Evolutionary conservation across 352 stramenopile genomes (phyloP), one percentile per base, ranked within the genome.

Genomic region (Phytophthora multivora): DNA sequence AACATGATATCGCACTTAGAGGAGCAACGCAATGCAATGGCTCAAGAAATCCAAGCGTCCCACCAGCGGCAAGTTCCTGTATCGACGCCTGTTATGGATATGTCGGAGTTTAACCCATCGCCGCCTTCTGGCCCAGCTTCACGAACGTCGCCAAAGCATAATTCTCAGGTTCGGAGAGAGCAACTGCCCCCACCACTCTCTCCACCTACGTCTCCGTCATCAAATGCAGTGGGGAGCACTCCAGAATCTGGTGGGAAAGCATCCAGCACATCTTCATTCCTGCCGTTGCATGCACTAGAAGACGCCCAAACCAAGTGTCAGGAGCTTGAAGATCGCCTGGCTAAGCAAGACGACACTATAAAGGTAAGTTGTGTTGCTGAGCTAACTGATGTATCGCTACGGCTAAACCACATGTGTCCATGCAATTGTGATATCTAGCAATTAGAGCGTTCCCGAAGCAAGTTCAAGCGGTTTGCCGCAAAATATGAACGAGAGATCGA

Each of bases 401-500:
- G 15, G 16, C 15, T 30, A 23, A 25, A 51, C 9, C n/a, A 39
- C 15, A 5, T 26, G 15, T 15, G 11, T n/a, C 1, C 18, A 10
- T 36, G 35, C 2, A 19, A 19, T 40, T 40, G 35, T 19, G n/a
- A n/a, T 36, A 15, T 49, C 15, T 51, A 94, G 86, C 80, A 90
- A 82, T 50, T 95, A 38, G 86, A 95, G 68, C 71, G 83, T 25
- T 95, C 86, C 16, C 83, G 86, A 16, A 93, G 82, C 63, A 95
- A 95, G 38, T 95, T 95, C 58, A 91, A 92, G 61, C 77, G 84
- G 10, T 95, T 95, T 43, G 86, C 83, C 0, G 86, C 81, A 5
- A 93, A 93, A 52, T 95, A 95, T 31, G 86, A 95, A 57, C 76
- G 76, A 11, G 86, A 95, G 50, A 89, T 95, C 49, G 82, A 95